Base-by-base conservation (phyloP, 169 alveolate species). In the Eimeria tenella region DNA sequence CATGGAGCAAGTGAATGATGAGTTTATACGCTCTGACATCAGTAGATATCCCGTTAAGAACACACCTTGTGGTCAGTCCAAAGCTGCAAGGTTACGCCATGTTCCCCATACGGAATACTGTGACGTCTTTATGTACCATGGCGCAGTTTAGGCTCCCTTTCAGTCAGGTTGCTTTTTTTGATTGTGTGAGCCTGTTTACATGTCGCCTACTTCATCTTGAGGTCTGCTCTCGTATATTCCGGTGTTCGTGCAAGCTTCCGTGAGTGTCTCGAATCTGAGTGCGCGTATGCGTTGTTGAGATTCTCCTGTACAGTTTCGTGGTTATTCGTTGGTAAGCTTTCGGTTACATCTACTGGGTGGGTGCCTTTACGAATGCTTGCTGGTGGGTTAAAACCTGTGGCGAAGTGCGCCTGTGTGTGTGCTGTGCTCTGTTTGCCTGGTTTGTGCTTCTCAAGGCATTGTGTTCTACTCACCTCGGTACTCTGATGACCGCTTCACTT, bases 401-500 rank as follows among this genome's bases (percentile, higher is more conserved):
- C 50, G 6, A n/a, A 6, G 74, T 65, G 31, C 10, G 83, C 42
- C 4, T 9, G 83, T 10, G 82, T 25, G 25, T 17, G 31, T 21
- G 75, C 75, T 6, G 75, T 1, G 23, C 8, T 65, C 42, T 19
- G 75, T 65, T 21, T 2, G 25, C 7, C 71, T 42, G 58, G 75
- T 31, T 19, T 42, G 49, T 19, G 81, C 63, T 55, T 83, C 15
- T 50, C 62, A 15, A 90, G 98, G 98, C 31, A 98, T 96, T 53
- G 98, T 97, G 19, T 96, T 96, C 89, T 97, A 97, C 95, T 97
- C 98, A 17, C 98, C 98, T 17, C 79, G 97, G 68, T 97, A 96
- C 91, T 77, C 96, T 73, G 98, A 97, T 86, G 97, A 97, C 93
- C 97, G 97, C 83, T 97, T 97, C 83, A 96, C 95, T 15, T 97